Evolutionary conservation across 352 stramenopile species (phyloP).

Genomic region (Stramenopiles sp.): DNA sequence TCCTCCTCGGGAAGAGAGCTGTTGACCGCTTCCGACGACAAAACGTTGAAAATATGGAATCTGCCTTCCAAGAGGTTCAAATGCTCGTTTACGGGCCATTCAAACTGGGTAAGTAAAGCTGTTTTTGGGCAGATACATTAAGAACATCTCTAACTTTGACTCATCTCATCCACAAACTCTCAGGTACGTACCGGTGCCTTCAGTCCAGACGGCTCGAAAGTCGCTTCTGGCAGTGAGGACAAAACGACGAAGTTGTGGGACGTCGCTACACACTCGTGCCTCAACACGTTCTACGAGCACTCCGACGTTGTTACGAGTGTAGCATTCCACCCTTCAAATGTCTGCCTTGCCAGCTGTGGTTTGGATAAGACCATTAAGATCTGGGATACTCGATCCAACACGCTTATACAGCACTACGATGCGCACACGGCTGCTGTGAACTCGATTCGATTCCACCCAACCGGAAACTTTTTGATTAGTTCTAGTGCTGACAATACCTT

Average conservation of each 20-base stretch:
- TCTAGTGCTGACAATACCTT: slow-evolving; percentile 56
- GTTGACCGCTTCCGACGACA: slow-evolving; percentile 69
- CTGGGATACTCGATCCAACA: slow-evolving; percentile 52
- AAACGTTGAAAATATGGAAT: slow-evolving; percentile 64
- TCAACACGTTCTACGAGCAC: slow-evolving; percentile 65
- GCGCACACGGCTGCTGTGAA: slow-evolving; percentile 54
- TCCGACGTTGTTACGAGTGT: slow-evolving; percentile 49
- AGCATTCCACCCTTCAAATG: slow-evolving; percentile 55
- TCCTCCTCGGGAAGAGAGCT: slow-evolving; percentile 45
- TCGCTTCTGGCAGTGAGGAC: slow-evolving; percentile 60
- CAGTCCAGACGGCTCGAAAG: slow-evolving; percentile 39
- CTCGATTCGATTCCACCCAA: slow-evolving; percentile 60
- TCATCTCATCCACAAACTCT: no score
- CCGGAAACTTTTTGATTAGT: slow-evolving; percentile 66
- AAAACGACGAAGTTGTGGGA: slow-evolving; percentile 77
- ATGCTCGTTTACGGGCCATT: background rate
- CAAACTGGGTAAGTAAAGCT: no score
- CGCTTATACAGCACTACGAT: slow-evolving; percentile 70
- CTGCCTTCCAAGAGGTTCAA: slow-evolving; percentile 6
- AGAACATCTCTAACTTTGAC: no score
- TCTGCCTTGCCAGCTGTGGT: slow-evolving; percentile 31
- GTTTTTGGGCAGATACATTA: no score
- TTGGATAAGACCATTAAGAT: slow-evolving; percentile 34
- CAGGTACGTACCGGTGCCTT: slow-evolving; percentile 66
- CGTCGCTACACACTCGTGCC: slow-evolving; percentile 41